phyloP scores from a whole-genome alignment of 805 yeast genomes.

The Ogataea nonfermentans region DNA sequence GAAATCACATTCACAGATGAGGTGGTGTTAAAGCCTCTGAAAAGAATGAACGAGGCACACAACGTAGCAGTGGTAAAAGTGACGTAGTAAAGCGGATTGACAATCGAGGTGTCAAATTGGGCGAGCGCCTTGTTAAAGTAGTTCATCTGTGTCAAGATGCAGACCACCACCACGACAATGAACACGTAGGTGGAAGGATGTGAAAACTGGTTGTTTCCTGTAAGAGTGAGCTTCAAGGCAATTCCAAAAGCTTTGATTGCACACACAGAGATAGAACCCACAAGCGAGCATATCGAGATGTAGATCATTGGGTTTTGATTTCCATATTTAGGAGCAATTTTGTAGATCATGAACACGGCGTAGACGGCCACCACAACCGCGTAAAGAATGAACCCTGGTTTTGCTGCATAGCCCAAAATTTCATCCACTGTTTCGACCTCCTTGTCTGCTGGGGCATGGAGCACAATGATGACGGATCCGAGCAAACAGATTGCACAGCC shows the following conservation, averaged over 20 bases:
- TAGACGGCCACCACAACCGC: slow-evolving; percentile 61
- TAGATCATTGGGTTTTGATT: slow-evolving; percentile 82
- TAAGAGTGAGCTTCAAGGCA: slow-evolving; percentile 78
- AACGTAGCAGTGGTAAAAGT: slow-evolving; percentile 88
- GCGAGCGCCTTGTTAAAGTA: slow-evolving; percentile 91
- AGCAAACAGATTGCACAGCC: slow-evolving; percentile 89
- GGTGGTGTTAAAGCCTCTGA: slow-evolving; percentile 84
- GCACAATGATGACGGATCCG: slow-evolving; percentile 83
- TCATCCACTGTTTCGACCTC: slow-evolving; percentile 87
- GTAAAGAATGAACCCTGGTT: slow-evolving; percentile 73
- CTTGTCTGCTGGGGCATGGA: slow-evolving; percentile 94
- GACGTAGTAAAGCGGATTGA: slow-evolving; percentile 87
- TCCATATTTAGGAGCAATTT: slow-evolving; percentile 79
- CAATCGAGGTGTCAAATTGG: slow-evolving; percentile 89
- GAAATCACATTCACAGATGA: slow-evolving; percentile 78
- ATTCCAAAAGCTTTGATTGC: slow-evolving; percentile 91
- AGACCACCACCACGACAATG: slow-evolving; percentile 70
- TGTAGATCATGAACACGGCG: slow-evolving; percentile 76
- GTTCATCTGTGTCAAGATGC: slow-evolving; percentile 90
- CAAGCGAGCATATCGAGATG: slow-evolving; percentile 84
- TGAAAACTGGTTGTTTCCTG: slow-evolving; percentile 85
- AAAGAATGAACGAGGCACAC: slow-evolving; percentile 80
- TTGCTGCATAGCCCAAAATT: slow-evolving; percentile 73
- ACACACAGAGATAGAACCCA: slow-evolving; percentile 89
- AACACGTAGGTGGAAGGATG: slow-evolving; percentile 83